Evolutionary conservation across 2,329 filamentous ascomycete genomes (phyloP), one percentile per base, ranked within the genome.

Genomic region (Trichothecium roseum): DNA sequence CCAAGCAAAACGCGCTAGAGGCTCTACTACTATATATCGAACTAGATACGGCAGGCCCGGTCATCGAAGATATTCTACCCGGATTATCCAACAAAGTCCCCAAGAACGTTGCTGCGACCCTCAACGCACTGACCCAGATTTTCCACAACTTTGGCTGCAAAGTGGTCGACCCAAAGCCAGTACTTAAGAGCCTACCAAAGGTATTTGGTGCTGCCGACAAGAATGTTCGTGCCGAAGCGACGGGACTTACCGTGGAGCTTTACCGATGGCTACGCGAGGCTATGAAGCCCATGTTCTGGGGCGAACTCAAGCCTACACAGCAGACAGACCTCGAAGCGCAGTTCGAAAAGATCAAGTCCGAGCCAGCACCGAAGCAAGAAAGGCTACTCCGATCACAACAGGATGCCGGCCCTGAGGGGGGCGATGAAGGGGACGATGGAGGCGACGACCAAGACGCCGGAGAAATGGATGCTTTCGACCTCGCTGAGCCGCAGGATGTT

Each of bases 241-340:
- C 91, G 32, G 87, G 82, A 47, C 67, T 98, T 38, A 83, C 89
- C 0, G 85, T 95, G 32, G 93, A 98, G 54, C 75, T 98, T 39
- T 98, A 98, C 60, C 72, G 91, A 59, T 98, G 93, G 91, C 69
- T 98, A 24, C 83, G 89, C 46, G 91, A 98, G 44, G 89, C 89
- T 9, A 95, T 98, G 79, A 98, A 98, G 56, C 86, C 89, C 27
- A 81, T 96, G 60, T 96, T 98, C 56, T 98, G 91, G 88, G 78
- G 74, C 30, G 91, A 98, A 40, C 61, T 98, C 41, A 98, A 98
- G 56, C 83, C 89, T 1, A 89, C 94, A 1, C 91, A 98, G 54
- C 91, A 98, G 57, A 78, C 81, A 42, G 93, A 98, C 52, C 64
- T 98, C 38, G 93, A 98, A 52, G 84, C 88, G 28, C 74, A 94